phyloP scores from a whole-genome alignment of 768 basidiomycete genomes.

The Sistotremastrum niveocremeum region DNA sequence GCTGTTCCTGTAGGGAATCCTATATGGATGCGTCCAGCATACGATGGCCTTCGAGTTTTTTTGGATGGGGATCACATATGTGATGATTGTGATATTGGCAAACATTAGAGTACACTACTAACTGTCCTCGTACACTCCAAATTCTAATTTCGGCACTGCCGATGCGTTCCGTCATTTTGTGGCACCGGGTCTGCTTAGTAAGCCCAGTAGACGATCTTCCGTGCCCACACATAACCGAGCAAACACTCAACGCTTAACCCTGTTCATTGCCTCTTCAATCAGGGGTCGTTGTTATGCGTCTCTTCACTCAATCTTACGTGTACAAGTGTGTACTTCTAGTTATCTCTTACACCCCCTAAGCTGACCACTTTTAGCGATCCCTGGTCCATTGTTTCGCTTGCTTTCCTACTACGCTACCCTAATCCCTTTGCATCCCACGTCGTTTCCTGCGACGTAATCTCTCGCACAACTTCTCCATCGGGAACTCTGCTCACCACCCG shows the following conservation, averaged over 20 bases:
- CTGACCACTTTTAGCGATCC: slow-evolving; percentile 52
- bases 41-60: slow-evolving; percentile 56
- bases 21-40: slow-evolving; percentile 57
- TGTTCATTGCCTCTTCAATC: no score
- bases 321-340: slow-evolving; percentile 28
- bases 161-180: slow-evolving; percentile 1
- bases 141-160: slow-evolving; percentile 1
- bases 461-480: slow-evolving; percentile 55
- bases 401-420: slow-evolving; percentile 91
- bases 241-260: no score
- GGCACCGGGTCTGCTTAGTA: neutral
- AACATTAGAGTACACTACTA: no score
- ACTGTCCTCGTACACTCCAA: neutral
- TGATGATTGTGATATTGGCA: slow-evolving; percentile 29
- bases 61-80: slow-evolving; percentile 31
- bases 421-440: slow-evolving; percentile 92
- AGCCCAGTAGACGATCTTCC: no score
- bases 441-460: slow-evolving; percentile 89
- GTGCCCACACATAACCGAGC: no score
- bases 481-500: slow-evolving; percentile 78
- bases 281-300: slow-evolving; percentile 28
- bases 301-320: slow-evolving; percentile 42
- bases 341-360: neutral
- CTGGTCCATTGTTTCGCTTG: slow-evolving; percentile 84
- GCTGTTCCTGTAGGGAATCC: slow-evolving; percentile 9